Evolutionary conservation across 495 filamentous ascomycete species (phyloP).

Genomic region (Hypoxylon lenormandii): DNA sequence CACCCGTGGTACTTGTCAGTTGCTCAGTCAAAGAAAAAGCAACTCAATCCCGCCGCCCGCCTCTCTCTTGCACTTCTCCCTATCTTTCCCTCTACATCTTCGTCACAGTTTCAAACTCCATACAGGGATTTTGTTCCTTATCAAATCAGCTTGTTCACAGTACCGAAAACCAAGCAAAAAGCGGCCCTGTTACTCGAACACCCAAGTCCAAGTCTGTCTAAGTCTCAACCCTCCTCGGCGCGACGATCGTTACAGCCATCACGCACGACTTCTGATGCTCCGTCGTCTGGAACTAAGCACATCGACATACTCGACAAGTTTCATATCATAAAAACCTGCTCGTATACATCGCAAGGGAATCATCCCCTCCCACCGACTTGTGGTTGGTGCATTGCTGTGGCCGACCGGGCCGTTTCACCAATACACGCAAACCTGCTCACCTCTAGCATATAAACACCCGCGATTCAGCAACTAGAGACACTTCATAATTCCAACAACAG

Average conservation of each 20-base stretch:
- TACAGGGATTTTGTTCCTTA: neutral
- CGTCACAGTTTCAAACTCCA: neutral
- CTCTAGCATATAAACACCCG: constrained; percentile 16
- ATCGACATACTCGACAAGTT: constrained; percentile 3
- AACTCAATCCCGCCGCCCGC: constrained; percentile 12
- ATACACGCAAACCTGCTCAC: constrained; percentile 1
- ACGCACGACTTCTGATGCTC: constrained; percentile 11
- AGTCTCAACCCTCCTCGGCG: neutral
- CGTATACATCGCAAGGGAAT: neutral
- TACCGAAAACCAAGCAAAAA: neutral
- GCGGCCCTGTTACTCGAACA: neutral
- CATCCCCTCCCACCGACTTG: neutral
- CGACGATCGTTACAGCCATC: constrained; percentile 10
- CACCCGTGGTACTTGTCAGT: constrained; percentile 4
- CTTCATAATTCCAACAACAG: neutral
- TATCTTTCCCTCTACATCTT: constrained; percentile 16
- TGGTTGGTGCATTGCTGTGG: constrained; percentile 4
- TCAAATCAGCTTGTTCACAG: neutral
- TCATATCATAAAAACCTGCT: constrained; percentile 5
- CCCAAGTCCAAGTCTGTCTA: no score
- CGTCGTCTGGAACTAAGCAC: constrained; percentile 8
- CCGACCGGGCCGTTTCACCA: constrained; percentile 11
- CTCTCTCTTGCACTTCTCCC: neutral
- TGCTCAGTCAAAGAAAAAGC: constrained; percentile 43
- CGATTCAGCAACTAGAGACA: neutral